These are phyloP conservation scores for Talaromyces adpressus DNA, from an alignment of 495 filamentous ascomycete genomes.

Conservation along the genomic window DNA sequence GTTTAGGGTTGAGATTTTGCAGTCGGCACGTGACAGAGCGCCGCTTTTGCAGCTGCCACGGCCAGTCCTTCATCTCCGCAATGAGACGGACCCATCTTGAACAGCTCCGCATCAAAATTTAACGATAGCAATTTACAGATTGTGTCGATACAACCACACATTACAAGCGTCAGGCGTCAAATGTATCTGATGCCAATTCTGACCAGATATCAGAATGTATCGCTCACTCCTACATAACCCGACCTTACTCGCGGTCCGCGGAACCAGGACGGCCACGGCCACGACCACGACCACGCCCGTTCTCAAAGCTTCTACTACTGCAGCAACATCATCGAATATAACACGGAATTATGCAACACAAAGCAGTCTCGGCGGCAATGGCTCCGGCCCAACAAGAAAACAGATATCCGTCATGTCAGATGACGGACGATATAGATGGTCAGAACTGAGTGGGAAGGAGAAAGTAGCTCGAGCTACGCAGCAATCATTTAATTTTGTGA, in stretches of 20 bases:
- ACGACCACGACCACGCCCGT: neutral
- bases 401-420: constrained; percentile 77
- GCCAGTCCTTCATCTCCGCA: constrained; percentile 1
- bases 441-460: constrained; percentile 61
- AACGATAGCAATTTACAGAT: neutral
- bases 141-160: neutral
- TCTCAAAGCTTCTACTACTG: neutral
- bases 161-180: neutral
- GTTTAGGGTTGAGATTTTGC: neutral
- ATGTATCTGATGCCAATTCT: constrained; percentile 9
- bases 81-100: neutral
- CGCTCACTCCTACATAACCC: constrained; percentile 9
- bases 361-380: constrained; percentile 27
- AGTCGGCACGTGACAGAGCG: neutral
- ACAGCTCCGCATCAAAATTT: constrained; percentile 2
- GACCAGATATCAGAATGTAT: constrained; percentile 17
- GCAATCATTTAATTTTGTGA: constrained; percentile 78
- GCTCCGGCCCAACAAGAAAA: constrained; percentile 36
- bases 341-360: constrained; percentile 45
- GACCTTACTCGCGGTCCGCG: neutral
- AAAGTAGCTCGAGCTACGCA: constrained; percentile 84
- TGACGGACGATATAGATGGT: constrained; percentile 74
- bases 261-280: neutral
- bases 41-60: neutral
- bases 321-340: neutral